Evolutionary conservation across 31 red algal species (phyloP), one percentile per base, ranked within the genome.

Genomic region (Bonnemaisonia californica): DNA sequence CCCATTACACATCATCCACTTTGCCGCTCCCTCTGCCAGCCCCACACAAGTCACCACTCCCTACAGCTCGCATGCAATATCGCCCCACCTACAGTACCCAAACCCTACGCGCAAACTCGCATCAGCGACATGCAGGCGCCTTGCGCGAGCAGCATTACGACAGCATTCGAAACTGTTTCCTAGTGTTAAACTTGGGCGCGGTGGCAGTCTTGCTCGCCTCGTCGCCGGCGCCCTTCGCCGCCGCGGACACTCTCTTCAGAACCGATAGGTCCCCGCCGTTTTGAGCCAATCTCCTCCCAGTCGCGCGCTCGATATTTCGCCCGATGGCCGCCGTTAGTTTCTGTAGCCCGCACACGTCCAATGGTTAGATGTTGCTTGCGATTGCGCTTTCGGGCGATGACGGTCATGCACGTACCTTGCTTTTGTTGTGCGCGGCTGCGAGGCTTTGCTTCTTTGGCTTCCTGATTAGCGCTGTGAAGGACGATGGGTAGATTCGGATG

Each of bases 271-370:
- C 83, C 16, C 71, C 83, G 0, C 83, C 83, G 62, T 77, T 87
- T 48, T 87, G 72, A 18, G 38, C 16, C 2, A 87, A 33, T 21
- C 55, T 56, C 54, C 79, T 77, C 21, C 83, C 83, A 5, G 74
- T 79, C 19, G 48, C 62, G n/a, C 37, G 26, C 62, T 87, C 83
- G 29, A 87, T 87, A 33, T 87, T 87, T 22, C 83, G 57, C 26
- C 33, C 74, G 54, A 87, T 87, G 2, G 83, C 83, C 18, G 74
- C 83, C 21, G 83, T 78, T 30, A 79, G 58, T 77, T 79, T 77
- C 83, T 79, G 74, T 21, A 13, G 4, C 3, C 9, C 7, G 41
- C 32, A 29, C 18, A 74, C 18, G 5, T 39, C 41, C 23, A 69
- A 27, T n/a, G 28, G 24, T 13, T 37, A 35, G 22, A 23, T 4